Percentiles rank a stretch among this genome's conserved stretches.
Conservation (phyloP, 768 basidiomycete genomes). For the Collybia mongolica region DNA sequence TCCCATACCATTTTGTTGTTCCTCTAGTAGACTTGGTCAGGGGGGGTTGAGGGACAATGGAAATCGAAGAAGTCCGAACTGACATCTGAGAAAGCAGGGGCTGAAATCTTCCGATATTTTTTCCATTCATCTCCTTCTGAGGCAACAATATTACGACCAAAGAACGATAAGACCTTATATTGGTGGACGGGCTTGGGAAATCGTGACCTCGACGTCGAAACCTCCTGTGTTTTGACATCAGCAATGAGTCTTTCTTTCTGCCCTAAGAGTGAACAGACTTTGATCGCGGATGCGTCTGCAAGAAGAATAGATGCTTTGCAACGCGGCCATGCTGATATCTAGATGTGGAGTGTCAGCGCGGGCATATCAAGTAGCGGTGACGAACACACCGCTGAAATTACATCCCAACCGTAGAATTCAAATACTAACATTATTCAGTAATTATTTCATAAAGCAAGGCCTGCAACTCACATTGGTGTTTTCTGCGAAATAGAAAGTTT, state of each 20-base stretch:
- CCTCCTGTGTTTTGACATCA: constrained; percentile 35
- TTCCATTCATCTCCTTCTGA: constrained; percentile 69
- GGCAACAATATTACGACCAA: constrained; percentile 62
- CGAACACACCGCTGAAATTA: constrained; percentile 28
- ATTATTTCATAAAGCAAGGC: no score
- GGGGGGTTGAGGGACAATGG: not conserved
- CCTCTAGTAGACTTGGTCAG: constrained; percentile 24
- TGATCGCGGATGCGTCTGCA: constrained; percentile 40
- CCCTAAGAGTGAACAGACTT: constrained; percentile 23
- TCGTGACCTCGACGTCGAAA: constrained; percentile 42
- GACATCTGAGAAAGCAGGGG: constrained; percentile 67
- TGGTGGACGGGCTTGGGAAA: constrained; percentile 56
- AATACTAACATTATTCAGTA: not conserved
- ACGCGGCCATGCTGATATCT: constrained; percentile 26
- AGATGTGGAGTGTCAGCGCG: not conserved
- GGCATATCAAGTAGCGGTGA: not conserved
- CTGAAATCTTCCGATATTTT: constrained; percentile 58
- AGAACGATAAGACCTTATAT: constrained; percentile 47
- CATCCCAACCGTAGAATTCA: constrained; percentile 22
- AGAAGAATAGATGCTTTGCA: constrained; percentile 21
- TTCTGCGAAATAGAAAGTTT: constrained; percentile 27
- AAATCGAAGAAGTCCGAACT: not conserved
- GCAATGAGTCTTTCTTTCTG: not conserved
- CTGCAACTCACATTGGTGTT: constrained; percentile 25
- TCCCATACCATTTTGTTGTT: constrained; percentile 52